Evolutionary conservation across 176 grass and related monocot species (phyloP), one percentile per base, ranked within the genome.

Genomic region (Areca catechu): DNA sequence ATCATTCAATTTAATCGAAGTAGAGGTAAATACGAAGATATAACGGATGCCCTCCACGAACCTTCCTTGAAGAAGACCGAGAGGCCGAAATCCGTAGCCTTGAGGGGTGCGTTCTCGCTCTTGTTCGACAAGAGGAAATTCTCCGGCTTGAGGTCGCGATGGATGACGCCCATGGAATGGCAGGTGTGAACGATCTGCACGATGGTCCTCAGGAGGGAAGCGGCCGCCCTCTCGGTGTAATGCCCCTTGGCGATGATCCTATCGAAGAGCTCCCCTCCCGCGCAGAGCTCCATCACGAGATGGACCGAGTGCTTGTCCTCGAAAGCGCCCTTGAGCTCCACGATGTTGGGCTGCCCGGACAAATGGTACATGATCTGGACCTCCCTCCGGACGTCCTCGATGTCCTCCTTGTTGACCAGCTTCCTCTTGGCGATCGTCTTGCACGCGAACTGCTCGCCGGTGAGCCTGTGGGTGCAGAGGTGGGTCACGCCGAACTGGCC

Each of bases 401-500:
- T 37, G 25, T 67, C 65, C 65, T 67, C 65, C 65, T 67, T 54
- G 51, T 22, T 67, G 18, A 51, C 1, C 6, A 67, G 65, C 65
- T 55, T 67, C 51, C 65, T 50, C 25, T 67, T 67, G 25, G 65
- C 51, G 27, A 67, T 67, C 17, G 25, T 67, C 24, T 67, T 67
- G 65, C 65, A 67, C 10, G 51, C 65, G 5, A 67, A 25, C 12
- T 43, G 51, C 24, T 67, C 65, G 27, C 51, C 51, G 18, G 65
- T 54, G 4, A 47, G 29, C 28, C 47, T 76, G 76, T 95, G 70
- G 48, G 91, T 90, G 74, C 86, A 90, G n/a, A 90, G 79, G 76
- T 90, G 75, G 14, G 91, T 96, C 21, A 90, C 77, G 16, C 91
- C 91, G 60, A 96, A 96, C 57, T 96, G 91, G 4, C 86, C 86